phyloP scores from a whole-genome alignment of 2,329 filamentous ascomycete species.

The Penicillium sp. region DNA sequence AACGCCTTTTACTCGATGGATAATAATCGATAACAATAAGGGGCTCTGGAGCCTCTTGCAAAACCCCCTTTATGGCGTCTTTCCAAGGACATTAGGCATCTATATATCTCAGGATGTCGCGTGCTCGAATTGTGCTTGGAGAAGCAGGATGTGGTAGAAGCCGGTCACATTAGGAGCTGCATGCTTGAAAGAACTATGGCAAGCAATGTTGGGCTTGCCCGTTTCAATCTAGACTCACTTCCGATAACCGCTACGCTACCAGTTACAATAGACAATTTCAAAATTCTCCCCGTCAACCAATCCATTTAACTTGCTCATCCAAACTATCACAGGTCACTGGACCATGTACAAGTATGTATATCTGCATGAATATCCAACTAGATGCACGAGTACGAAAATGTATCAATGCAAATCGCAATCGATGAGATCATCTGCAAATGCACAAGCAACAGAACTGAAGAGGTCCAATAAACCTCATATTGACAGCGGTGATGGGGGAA shows the following conservation, averaged over 20 bases:
- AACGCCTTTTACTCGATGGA: too few species aligned
- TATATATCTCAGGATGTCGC: too few species aligned
- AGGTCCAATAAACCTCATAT: not conserved
- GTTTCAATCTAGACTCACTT: too few species aligned
- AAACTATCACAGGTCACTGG: not conserved
- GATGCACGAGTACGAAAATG: not conserved
- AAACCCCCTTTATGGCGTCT: too few species aligned
- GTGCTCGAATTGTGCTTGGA: too few species aligned
- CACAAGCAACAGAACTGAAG: not conserved
- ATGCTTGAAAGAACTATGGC: too few species aligned
- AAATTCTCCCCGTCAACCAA: not conserved
- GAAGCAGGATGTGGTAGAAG: not conserved
- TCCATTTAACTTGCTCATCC: not conserved
- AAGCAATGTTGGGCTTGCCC: too few species aligned
- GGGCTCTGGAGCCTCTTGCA: too few species aligned
- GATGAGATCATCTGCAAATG: not conserved
- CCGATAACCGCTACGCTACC: not conserved
- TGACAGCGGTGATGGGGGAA: not conserved
- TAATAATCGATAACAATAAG: too few species aligned
- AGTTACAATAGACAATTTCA: not conserved
- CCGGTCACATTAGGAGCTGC: too few species aligned
- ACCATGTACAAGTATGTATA: conserved; percentile 4
- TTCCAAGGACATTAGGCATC: too few species aligned
- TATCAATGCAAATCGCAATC: not conserved
- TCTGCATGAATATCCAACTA: not conserved